These are phyloP conservation scores for Aspergillus ochraceoroseus DNA, from an alignment of 2,329 filamentous ascomycete genomes.

Conservation along the genomic window DNA sequence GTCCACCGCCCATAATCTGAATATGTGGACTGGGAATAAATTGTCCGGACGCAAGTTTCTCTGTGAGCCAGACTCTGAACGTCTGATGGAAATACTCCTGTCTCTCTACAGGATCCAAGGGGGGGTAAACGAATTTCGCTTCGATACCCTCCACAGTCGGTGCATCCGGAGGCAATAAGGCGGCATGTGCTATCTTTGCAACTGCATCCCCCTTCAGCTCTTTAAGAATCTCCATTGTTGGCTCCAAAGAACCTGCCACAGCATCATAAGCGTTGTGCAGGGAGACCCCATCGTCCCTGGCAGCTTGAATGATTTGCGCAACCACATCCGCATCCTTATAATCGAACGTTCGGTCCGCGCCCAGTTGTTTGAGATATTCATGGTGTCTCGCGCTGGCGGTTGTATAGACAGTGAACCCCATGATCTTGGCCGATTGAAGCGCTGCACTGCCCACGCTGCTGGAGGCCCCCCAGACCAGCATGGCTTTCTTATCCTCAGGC, in stretches of 20 bases:
- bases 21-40: conserved; percentile 21
- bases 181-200: conserved; percentile 18
- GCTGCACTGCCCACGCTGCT: conserved; percentile 17
- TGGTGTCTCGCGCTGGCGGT: conserved; percentile 41
- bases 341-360: conserved; percentile 40
- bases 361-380: conserved; percentile 35
- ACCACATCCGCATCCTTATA: conserved; percentile 36
- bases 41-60: conserved; percentile 14
- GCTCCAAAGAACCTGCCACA: conserved; percentile 16
- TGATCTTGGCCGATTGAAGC: conserved; percentile 36
- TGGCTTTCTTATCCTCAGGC: conserved; percentile 18
- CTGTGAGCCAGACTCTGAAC: conserved; percentile 21
- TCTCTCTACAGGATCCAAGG: conserved; percentile 11
- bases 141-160: conserved; percentile 13
- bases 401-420: conserved; percentile 40
- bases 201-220: conserved; percentile 18
- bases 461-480: conserved; percentile 17
- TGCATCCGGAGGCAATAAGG: conserved; percentile 13
- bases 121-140: conserved; percentile 14
- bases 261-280: conserved; percentile 17
- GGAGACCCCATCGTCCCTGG: conserved; percentile 19
- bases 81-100: conserved; percentile 11
- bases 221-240: conserved; percentile 20
- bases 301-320: conserved; percentile 26
- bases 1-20: conserved; percentile 17